Conservation (phyloP, 116 monocot species). For the Dioscorea cayenensis region DNA sequence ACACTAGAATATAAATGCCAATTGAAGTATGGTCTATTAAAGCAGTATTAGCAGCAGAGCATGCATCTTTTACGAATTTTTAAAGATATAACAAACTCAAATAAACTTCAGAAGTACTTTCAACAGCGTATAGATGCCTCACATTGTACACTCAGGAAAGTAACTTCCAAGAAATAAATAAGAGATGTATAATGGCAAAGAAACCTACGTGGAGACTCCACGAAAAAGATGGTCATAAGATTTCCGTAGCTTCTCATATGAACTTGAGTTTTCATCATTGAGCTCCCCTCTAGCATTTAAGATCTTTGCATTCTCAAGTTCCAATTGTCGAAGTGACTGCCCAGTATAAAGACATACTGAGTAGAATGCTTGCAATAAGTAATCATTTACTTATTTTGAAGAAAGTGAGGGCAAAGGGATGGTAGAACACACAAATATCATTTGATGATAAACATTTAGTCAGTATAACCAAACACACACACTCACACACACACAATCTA, state of each 20-base stretch:
- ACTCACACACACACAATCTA: neutral
- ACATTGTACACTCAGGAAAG: neutral
- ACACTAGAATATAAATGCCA: no score
- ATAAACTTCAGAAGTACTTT: no score
- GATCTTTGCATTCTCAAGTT: slow-evolving; percentile 88
- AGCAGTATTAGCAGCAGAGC: no score
- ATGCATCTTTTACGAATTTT: no score
- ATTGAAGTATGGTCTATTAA: no score
- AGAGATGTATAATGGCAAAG: neutral
- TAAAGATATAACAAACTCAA: no score
- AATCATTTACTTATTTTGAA: neutral
- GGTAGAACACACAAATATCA: neutral
- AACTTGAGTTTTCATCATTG: slow-evolving; percentile 77
- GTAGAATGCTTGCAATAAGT: neutral
- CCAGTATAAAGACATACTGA: slow-evolving; percentile 1
- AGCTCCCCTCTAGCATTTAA: slow-evolving; percentile 92
- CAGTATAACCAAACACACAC: neutral
- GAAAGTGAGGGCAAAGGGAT: neutral
- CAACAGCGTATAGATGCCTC: no score
- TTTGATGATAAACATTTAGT: neutral
- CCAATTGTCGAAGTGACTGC: slow-evolving; percentile 81
- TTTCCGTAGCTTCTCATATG: slow-evolving; percentile 91
- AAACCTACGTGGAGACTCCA: slow-evolving; percentile 90
- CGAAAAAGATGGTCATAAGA: slow-evolving; percentile 88
- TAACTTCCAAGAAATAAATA: neutral